Percentiles rank a stretch among this genome's conserved stretches.
These are phyloP conservation scores for Lactarius indigo DNA, from an alignment of 768 basidiomycete genomes.

Conservation along the genomic window DNA sequence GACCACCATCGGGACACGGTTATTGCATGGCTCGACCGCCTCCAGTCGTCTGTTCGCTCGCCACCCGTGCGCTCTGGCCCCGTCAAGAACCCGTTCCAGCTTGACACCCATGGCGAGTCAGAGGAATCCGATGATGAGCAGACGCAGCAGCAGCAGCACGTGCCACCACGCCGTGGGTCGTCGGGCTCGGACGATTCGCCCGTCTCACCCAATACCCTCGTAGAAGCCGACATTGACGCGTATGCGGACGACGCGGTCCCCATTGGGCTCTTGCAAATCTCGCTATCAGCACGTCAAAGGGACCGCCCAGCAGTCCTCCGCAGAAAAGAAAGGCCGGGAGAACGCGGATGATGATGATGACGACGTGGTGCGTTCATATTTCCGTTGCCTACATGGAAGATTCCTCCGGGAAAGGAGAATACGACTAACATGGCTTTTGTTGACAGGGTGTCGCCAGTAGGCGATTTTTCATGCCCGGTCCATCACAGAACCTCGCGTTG, in stretches of 20 bases:
- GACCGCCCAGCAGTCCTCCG: conserved; percentile 33
- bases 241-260: conserved; percentile 65
- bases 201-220: conserved; percentile 28
- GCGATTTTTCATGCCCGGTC: conserved; percentile 77
- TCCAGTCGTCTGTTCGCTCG: conserved; percentile 56
- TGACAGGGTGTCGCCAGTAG: conserved; percentile 75
- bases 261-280: conserved; percentile 73
- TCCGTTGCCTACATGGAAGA: conserved; percentile 28
- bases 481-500: conserved; percentile 66
- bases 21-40: conserved; percentile 71
- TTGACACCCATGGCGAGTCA: conserved; percentile 38
- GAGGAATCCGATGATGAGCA: conserved; percentile 27
- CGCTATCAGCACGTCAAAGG: conserved; percentile 53
- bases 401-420: no score
- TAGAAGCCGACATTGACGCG: conserved; percentile 30
- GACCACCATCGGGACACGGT: conserved; percentile 66
- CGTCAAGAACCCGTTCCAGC: conserved; percentile 39
- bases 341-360: conserved; percentile 32
- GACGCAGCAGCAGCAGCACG: background rate
- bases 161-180: conserved; percentile 6
- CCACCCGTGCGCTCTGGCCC: conserved; percentile 44
- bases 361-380: conserved; percentile 21
- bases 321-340: conserved; percentile 15
- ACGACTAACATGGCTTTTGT: background rate
- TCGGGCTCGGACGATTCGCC: conserved; percentile 22